Evolutionary conservation across 768 basidiomycete species (phyloP), one percentile per base, ranked within the genome.

Genomic region (Pisolithus marmoratus): DNA sequence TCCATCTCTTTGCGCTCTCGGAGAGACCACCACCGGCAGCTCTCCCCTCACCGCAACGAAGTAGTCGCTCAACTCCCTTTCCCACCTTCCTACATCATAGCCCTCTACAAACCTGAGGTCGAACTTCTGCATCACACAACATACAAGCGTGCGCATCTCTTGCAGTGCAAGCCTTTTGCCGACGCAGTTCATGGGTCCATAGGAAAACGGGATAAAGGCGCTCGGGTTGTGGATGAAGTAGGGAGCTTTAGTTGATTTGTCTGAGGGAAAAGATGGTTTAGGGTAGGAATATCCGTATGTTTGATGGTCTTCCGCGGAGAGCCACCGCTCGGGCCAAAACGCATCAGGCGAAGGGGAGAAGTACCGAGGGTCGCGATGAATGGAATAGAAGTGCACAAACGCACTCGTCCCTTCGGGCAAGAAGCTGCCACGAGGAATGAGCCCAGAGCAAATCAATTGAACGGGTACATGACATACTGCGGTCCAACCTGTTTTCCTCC

Each of bases 251-350:
- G 5, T 47, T 11, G 44, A 46, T 31, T 47, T 31, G 12, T 31
- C 46, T 3, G 29, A 34, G 29, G 46, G 14, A 12, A 4, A 4
- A 2, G 31, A 31, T 9, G 46, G 5, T n/a, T n/a, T 46, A 11
- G 27, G 20, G 46, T 34, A 31, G 31, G 29, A 36, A 22, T 47
- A 47, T 6, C 31, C 34, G n/a, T 17, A 22, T 19, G 31, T 31
- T 20, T 47, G 34, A 19, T 26, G 43, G 12, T 45, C 43, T 38
- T 65, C 60, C 23, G 48, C 54, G 37, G 59, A 62, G 3, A 76
- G 66, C 74, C 74, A 76, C 40, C 74, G 69, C 34, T 76, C 74
- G 2, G 74, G 74, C 55, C 74, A 58, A 65, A 80, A 80, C 6
- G 58, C 23, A 24, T 75, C 64, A 4, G 79, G 75, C 43, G 67